Evolutionary conservation across 169 alveolate species (phyloP), one percentile per base, ranked within the genome.

Genomic region (Plasmodium relictum): DNA sequence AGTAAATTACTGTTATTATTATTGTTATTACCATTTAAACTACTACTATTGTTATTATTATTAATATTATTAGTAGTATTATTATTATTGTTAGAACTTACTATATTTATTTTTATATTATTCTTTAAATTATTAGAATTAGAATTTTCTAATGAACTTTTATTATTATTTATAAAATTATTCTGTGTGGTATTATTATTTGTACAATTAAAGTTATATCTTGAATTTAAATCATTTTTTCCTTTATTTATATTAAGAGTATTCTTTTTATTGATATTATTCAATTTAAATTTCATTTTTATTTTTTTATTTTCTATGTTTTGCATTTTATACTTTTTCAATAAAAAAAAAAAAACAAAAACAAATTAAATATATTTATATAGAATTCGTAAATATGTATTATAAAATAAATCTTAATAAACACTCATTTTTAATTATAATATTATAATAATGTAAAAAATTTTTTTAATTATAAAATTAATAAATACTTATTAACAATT

Each of bases 41-140:
- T n/a, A n/a, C n/a, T n/a, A n/a, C n/a, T n/a, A n/a, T n/a, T n/a
- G n/a, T n/a, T n/a, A n/a, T n/a, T n/a, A n/a, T n/a, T n/a, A n/a
- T n/a, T n/a, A n/a, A n/a, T n/a, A n/a, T n/a, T n/a, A n/a, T n/a
- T n/a, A n/a, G 52, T 24, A 3, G 72, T 63, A 54, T 39, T 74
- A 24, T 66, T 66, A 31, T 66, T 48, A 44, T 58, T 80, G 50
- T 58, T 52, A 6, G 83, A 80, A 24, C 90, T 71, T 16, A 63
- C 90, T 9, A 80, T 41, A 41, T 80, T 80, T 52, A 80, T 80
- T 80, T 80, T 66, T 56, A 80, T 80, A 54, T 80, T 80, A 48
- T 80, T 80, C 6, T 52, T 48, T 26, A 54, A 20, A 52, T 45
- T 70, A 42, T 65, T 80, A 26, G 41, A 39, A 44, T 44, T 58